Evolutionary conservation across 2,329 filamentous ascomycete genomes (phyloP).

Genomic region (Hypoxylon sp.): DNA sequence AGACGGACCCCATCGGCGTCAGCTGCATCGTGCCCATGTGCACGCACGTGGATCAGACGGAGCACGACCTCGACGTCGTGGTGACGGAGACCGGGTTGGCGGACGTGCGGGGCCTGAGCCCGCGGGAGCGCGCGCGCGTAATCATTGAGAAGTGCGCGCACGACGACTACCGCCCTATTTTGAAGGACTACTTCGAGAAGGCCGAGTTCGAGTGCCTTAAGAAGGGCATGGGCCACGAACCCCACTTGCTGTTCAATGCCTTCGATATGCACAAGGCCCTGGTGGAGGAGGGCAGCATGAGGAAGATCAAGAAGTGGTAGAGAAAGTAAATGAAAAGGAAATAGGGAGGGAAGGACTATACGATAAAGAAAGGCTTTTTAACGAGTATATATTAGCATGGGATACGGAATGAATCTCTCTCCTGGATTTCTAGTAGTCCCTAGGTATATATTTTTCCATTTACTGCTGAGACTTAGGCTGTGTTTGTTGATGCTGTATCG

Average conservation of each 20-base stretch:
- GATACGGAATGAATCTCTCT: conserved; percentile 1
- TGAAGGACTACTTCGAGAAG: conserved; percentile 85
- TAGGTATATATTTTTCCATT: conserved; percentile 12
- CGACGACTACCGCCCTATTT: conserved; percentile 85
- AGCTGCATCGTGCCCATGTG: conserved; percentile 94
- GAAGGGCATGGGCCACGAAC: conserved; percentile 92
- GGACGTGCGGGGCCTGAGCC: conserved; percentile 84
- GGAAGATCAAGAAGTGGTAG: conserved; percentile 78
- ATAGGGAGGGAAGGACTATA: background rate
- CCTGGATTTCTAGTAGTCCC: background rate
- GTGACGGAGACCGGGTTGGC: conserved; percentile 83
- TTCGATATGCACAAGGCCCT: conserved; percentile 93
- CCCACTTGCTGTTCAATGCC: conserved; percentile 85
- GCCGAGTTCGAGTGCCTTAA: conserved; percentile 87
- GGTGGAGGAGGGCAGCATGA: conserved; percentile 86
- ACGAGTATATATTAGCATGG: conserved; percentile 5
- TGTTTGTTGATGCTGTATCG: background rate
- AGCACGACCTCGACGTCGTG: conserved; percentile 91
- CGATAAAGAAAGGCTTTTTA: background rate
- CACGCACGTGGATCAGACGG: conserved; percentile 92
- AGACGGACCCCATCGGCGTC: conserved; percentile 85
- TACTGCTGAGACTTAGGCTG: background rate
- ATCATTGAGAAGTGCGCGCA: conserved; percentile 91
- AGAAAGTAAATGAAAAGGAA: background rate
- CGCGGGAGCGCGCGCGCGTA: conserved; percentile 82